Evolutionary conservation across 371 early-diverging fungal species (phyloP).

Genomic region (Lichtheimia corymbifera): DNA sequence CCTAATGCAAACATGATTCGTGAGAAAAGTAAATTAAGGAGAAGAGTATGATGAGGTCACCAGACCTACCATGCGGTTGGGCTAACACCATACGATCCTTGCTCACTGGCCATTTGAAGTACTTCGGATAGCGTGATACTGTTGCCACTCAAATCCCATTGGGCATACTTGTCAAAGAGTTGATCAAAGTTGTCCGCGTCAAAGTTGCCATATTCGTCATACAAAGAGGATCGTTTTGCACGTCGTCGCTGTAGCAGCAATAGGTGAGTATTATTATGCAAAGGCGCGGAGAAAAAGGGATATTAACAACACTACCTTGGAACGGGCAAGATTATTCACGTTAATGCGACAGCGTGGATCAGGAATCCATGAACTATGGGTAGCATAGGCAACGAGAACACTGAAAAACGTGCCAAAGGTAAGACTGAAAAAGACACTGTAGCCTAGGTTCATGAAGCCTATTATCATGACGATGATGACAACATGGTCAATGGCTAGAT

Average conservation of each 20-base stretch:
- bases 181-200: slow-evolving; percentile 29
- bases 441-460: slow-evolving; percentile 25
- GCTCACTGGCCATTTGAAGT: slow-evolving; percentile 21
- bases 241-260: neutral
- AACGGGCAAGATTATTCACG: slow-evolving; percentile 5
- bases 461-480: too few species aligned
- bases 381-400: slow-evolving; percentile 21
- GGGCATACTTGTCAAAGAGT: slow-evolving; percentile 33
- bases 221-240: neutral
- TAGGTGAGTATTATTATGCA: neutral
- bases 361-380: slow-evolving; percentile 28
- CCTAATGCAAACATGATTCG: slow-evolving; percentile 16
- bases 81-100: slow-evolving; percentile 10
- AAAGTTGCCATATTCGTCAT: slow-evolving; percentile 32
- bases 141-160: slow-evolving; percentile 27
- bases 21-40: neutral
- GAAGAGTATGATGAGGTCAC: neutral
- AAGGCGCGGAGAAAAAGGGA: slow-evolving; percentile 2
- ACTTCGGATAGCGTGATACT: slow-evolving; percentile 34
- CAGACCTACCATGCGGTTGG: slow-evolving; percentile 17
- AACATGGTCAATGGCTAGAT: too few species aligned
- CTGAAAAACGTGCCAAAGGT: slow-evolving; percentile 22
- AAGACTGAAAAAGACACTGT: slow-evolving; percentile 19
- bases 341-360: slow-evolving; percentile 18
- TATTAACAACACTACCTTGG: slow-evolving; percentile 13